A percentile compares a stretch with the other conserved stretches of the same genome.
Evolutionary conservation across 169 alveolate species (phyloP).

Genomic region (Neospora caninum): DNA sequence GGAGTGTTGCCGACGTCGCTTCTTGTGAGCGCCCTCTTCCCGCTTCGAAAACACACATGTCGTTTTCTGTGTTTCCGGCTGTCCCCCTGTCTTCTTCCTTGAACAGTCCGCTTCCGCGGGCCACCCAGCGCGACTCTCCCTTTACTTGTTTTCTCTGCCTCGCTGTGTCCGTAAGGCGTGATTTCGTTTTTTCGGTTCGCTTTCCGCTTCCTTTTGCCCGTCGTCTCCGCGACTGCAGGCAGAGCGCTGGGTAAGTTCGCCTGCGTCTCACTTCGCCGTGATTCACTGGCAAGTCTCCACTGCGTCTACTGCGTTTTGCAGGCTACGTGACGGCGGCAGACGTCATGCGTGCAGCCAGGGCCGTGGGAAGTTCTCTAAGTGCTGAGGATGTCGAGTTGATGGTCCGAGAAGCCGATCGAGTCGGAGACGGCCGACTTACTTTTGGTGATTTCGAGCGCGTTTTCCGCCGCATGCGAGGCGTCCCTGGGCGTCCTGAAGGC

Average conservation of each 20-base stretch:
- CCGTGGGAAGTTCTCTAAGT: not conserved
- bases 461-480: not conserved
- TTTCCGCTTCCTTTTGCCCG: too few species aligned
- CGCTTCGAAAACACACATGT: not conserved
- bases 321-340: constrained; percentile 28
- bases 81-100: too few species aligned
- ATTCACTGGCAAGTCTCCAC: too few species aligned
- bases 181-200: too few species aligned
- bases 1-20: not conserved
- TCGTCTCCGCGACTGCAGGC: too few species aligned
- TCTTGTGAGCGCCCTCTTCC: not conserved
- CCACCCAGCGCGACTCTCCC: too few species aligned
- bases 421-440: not conserved
- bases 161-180: not conserved
- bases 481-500: too few species aligned
- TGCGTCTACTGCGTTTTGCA: not conserved
- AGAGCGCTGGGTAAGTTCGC: too few species aligned
- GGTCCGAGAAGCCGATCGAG: constrained; percentile 12
- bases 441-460: not conserved
- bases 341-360: not conserved
- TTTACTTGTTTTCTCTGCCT: not conserved
- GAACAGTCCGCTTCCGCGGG: too few species aligned
- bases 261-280: too few species aligned
- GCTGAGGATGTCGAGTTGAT: not conserved
- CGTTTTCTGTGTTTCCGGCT: not conserved